phyloP scores from a whole-genome alignment of 441 rosid genomes.

The Bocquillonia castaneifolia region DNA sequence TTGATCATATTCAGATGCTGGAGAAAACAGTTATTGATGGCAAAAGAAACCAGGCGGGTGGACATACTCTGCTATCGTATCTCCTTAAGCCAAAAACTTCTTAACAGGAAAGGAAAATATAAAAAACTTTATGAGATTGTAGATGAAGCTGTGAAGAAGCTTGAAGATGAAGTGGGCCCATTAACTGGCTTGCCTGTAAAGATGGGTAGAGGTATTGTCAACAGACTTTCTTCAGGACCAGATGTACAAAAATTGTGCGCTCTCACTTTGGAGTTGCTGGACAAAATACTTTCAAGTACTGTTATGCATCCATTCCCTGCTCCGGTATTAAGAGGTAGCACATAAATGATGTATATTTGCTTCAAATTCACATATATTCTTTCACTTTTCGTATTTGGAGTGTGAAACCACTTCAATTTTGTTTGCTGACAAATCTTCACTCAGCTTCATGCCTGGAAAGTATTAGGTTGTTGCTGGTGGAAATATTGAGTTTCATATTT shows the following conservation, averaged over 20 bases:
- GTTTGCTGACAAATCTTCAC: background rate
- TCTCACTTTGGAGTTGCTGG: slow-evolving; percentile 55
- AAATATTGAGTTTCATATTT: background rate
- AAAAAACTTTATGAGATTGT: slow-evolving; percentile 49
- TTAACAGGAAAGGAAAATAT: slow-evolving; percentile 55
- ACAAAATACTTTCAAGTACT: slow-evolving; percentile 41
- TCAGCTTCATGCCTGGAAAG: background rate
- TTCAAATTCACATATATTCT: background rate
- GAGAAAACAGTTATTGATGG: slow-evolving; percentile 80
- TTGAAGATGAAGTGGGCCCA: slow-evolving; percentile 83
- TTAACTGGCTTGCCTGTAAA: slow-evolving; percentile 72
- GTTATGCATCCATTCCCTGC: slow-evolving; percentile 22
- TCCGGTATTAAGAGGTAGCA: slow-evolving; percentile 40
- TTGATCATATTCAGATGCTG: slow-evolving; percentile 59
- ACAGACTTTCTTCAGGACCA: slow-evolving; percentile 75
- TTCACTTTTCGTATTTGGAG: background rate
- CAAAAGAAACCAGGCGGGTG: slow-evolving; percentile 78
- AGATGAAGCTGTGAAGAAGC: slow-evolving; percentile 67
- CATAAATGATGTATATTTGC: background rate
- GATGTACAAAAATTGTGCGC: slow-evolving; percentile 76
- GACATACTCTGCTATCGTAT: slow-evolving; percentile 88
- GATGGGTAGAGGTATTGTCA: slow-evolving; percentile 86
- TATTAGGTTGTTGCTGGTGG: background rate
- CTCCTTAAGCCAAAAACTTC: slow-evolving; percentile 73
- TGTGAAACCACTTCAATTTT: background rate